A percentile compares a stretch with the other conserved stretches of the same genome.
Conservation (phyloP, 139 green algal species). For the Edaphochlamys debaryana region DNA sequence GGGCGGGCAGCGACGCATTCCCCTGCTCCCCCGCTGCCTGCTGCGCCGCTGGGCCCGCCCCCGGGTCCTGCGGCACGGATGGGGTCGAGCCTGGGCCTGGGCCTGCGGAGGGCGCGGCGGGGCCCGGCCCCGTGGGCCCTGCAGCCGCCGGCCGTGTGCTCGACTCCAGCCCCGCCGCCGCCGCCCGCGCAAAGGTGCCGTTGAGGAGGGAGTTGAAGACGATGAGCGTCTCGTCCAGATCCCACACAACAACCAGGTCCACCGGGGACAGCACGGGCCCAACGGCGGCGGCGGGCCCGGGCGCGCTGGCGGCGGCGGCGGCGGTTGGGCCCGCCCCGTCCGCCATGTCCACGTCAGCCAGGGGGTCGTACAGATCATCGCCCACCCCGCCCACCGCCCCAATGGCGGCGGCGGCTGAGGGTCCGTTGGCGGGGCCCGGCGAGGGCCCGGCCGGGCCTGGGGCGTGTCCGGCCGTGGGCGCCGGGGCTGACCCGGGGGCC, state of each 20-base stretch:
- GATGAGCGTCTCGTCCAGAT: conserved; percentile 41
- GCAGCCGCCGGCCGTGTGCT: background rate
- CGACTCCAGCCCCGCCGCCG: background rate
- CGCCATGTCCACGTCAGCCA: background rate
- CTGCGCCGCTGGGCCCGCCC: background rate
- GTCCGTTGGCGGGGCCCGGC: too few species aligned
- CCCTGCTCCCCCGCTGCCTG: background rate
- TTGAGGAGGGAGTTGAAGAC: conserved; percentile 36
- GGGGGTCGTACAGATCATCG: background rate
- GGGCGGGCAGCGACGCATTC: background rate
- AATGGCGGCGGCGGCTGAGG: too few species aligned
- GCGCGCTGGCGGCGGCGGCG: background rate
- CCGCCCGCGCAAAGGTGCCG: background rate
- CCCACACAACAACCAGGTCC: conserved; percentile 33
- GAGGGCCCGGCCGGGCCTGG: too few species aligned
- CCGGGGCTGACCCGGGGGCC: background rate
- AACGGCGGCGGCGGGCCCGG: background rate
- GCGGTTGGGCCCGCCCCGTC: background rate
- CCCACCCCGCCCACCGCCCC: too few species aligned
- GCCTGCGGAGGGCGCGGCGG: too few species aligned
- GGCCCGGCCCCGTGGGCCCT: too few species aligned
- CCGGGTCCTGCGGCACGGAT: too few species aligned
- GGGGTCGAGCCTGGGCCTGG: too few species aligned
- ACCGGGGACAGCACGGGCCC: too few species aligned
- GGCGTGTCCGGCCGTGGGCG: background rate